These are phyloP conservation scores for Heimioporus retisporus DNA, from an alignment of 1,284 basidiomycete genomes.

Conservation along the genomic window DNA sequence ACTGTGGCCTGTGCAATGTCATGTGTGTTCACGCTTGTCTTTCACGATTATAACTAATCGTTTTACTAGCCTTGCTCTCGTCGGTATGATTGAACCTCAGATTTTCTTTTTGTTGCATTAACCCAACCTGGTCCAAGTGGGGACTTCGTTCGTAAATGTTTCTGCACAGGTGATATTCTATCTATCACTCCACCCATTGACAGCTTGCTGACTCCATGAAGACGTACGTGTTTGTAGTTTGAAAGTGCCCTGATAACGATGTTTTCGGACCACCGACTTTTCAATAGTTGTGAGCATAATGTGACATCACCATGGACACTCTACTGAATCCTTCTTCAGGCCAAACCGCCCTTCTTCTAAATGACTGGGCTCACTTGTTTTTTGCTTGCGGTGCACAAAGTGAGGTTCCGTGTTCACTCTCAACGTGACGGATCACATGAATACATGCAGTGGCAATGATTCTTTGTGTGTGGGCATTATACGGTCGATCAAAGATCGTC, in stretches of 20 bases:
- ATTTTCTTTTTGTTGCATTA: too few species aligned
- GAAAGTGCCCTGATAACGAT: background rate
- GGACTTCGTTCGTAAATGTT: background rate
- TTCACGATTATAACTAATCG: background rate
- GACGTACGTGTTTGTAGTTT: background rate
- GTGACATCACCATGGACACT: background rate
- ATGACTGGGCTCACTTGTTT: background rate
- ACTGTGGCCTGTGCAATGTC: background rate
- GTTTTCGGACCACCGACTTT: background rate
- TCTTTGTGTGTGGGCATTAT: background rate
- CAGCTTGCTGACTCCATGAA: background rate
- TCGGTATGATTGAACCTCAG: too few species aligned
- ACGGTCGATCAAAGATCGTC: background rate
- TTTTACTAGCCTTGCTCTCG: too few species aligned
- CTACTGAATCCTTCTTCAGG: background rate
- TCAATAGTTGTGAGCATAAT: background rate
- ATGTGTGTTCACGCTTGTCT: background rate
- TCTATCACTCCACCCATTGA: too few species aligned
- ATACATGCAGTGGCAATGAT: background rate
- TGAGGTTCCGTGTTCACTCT: background rate
- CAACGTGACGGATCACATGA: background rate
- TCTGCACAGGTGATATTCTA: too few species aligned
- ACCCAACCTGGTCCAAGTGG: background rate
- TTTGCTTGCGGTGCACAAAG: background rate
- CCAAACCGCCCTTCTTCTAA: background rate